These are phyloP conservation scores for Dioscorea dumetorum DNA, from an alignment of 106 monocot species.

Conservation along the genomic window DNA sequence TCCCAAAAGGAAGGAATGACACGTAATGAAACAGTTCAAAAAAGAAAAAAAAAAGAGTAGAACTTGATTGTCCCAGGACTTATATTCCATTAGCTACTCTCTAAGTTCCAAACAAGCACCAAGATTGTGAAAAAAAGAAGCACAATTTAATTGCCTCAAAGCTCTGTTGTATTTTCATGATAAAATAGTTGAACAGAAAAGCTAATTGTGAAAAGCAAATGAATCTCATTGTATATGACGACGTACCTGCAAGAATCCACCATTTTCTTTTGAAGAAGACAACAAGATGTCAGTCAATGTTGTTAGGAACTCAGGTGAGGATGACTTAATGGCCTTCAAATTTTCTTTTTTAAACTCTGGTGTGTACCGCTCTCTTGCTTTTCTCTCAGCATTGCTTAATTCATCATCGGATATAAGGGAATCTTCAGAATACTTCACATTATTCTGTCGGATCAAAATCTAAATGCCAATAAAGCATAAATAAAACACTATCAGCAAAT, in stretches of 20 bases:
- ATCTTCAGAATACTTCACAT: constrained; percentile 15
- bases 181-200: too few relatives aligned
- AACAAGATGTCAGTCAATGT: constrained; percentile 56
- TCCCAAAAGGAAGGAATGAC: too few relatives aligned
- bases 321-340: constrained; percentile 40
- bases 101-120: too few relatives aligned
- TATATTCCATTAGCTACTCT: too few relatives aligned
- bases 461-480: constrained; percentile 17
- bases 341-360: constrained; percentile 50
- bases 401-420: constrained; percentile 29
- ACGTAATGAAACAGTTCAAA: not conserved
- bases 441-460: constrained; percentile 88
- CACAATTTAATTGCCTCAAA: too few relatives aligned
- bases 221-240: too few relatives aligned
- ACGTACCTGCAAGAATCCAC: constrained; percentile 75
- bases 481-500: not conserved
- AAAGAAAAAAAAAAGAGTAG: not conserved
- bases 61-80: too few relatives aligned
- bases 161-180: too few relatives aligned
- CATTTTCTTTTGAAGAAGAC: constrained; percentile 51
- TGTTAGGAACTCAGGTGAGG: constrained; percentile 40
- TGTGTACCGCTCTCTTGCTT: constrained; percentile 61
- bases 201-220: not conserved
- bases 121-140: too few relatives aligned
- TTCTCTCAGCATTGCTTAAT: constrained; percentile 37